Evolutionary conservation across 169 alveolate genomes (phyloP), one percentile per base, ranked within the genome.

Genomic region (Pseudocohnilembus persalinus): DNA sequence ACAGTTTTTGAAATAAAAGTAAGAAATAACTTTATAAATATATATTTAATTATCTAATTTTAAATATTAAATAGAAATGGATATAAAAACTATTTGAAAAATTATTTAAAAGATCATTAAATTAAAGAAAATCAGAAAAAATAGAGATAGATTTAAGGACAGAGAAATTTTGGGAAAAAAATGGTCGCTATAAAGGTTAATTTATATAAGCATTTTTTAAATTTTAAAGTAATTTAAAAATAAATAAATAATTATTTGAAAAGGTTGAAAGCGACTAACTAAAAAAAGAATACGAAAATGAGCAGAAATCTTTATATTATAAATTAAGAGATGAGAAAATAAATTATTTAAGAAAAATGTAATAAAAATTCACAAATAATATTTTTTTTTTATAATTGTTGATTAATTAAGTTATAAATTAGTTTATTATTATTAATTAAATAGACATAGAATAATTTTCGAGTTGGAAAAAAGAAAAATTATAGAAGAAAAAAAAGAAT

Each of bases 321-420:
- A 74, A 82, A 74, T 74, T 82, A 29, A 82, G 87, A 74, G 87
- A 82, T 73, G 87, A 82, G 32, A 82, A 82, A 82, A 26, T 82
- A 20, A 82, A 82, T 74, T 82, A 82, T 82, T 73, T 82, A 82
- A 82, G 87, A 34, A 82, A 82, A 82, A 82, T 82, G 86, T 81
- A 81, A 68, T 26, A 6, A 49, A 49, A 11, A 49, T 49, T 11
- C 4, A 49, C 20, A 49, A 49, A 49, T 4, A 49, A 49, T 11
- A 49, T 49, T 49, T 49, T 49, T 11, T 20, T 49, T 49, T 49
- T 11, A 49, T 11, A 11, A 11, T 49, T 11, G 20, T 49, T 49
- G 68, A 49, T 11, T 49, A 49, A 49, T 49, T 49, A 11, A n/a
- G n/a, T n/a, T n/a, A n/a, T n/a, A n/a, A n/a, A n/a, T n/a, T n/a